Conservation (phyloP, 2,329 filamentous ascomycete genomes). For the Monilinia polystroma region DNA sequence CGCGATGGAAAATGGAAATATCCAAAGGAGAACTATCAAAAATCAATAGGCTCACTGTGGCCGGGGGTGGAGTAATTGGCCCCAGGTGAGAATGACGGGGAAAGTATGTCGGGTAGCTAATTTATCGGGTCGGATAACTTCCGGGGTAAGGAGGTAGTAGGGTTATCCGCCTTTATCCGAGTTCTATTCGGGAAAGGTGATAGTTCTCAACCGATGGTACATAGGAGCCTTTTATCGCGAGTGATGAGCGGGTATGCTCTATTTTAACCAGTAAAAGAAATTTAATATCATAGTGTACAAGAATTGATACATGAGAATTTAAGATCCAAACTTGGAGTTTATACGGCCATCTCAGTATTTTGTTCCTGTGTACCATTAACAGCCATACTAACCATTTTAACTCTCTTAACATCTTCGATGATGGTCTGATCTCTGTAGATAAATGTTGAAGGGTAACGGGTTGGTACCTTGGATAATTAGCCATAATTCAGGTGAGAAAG, state of each 20-base stretch:
- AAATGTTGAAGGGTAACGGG: slow-evolving; percentile 19
- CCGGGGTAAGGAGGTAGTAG: no score
- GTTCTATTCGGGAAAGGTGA: background rate
- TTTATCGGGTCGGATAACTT: background rate
- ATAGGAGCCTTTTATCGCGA: background rate
- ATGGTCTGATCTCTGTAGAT: slow-evolving; percentile 5
- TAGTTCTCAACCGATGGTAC: background rate
- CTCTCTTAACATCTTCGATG: background rate
- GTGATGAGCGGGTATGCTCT: background rate
- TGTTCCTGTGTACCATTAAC: no score
- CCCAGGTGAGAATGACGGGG: background rate
- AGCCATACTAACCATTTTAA: background rate
- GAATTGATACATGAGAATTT: background rate
- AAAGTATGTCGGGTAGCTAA: background rate
- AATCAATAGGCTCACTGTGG: background rate
- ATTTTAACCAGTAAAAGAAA: no score
- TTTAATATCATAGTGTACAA: background rate
- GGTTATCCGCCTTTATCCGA: slow-evolving; percentile 3
- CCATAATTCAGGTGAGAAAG: background rate
- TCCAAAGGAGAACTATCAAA: background rate
- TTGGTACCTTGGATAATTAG: background rate
- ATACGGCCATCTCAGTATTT: no score
- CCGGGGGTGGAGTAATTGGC: background rate
- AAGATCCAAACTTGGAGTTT: background rate
- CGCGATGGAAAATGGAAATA: background rate